These are phyloP conservation scores for Aechmea fasciata DNA, from an alignment of 176 grass and related monocot species.

Conservation along the genomic window DNA sequence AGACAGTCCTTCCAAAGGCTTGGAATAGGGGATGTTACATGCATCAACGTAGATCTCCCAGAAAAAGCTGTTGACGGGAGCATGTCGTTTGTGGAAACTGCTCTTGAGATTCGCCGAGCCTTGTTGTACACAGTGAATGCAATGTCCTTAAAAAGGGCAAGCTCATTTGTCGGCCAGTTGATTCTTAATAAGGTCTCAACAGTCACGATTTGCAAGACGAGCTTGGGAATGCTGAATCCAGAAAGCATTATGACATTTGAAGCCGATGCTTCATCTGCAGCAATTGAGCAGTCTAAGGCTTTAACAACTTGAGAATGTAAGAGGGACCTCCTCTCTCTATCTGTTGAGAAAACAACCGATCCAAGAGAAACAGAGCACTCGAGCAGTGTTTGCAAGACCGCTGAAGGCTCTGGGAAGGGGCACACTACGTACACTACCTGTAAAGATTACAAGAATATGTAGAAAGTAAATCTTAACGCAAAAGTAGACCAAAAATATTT, in stretches of 20 bases:
- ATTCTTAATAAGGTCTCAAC: constrained; percentile 69
- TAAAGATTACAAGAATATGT: constrained; percentile 9
- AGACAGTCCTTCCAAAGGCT: constrained; percentile 89
- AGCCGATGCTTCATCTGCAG: constrained; percentile 58
- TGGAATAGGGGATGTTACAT: constrained; percentile 56
- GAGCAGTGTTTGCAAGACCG: constrained; percentile 72
- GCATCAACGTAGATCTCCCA: constrained; percentile 72
- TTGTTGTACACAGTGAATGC: constrained; percentile 97
- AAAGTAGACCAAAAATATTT: constrained; percentile 19
- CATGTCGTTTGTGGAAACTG: constrained; percentile 48
- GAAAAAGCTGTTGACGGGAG: constrained; percentile 66
- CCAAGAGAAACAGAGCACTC: constrained; percentile 86
- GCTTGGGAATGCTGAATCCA: constrained; percentile 83
- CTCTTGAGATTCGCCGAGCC: constrained; percentile 56
- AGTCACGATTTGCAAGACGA: constrained; percentile 90
- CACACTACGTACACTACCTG: constrained; percentile 95
- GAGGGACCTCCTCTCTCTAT: constrained; percentile 64
- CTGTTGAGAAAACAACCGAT: constrained; percentile 48
- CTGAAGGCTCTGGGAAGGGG: constrained; percentile 77
- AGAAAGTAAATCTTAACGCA: background rate
- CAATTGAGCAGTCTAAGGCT: constrained; percentile 46
- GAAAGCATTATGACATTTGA: constrained; percentile 93
- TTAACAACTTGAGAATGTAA: constrained; percentile 60
- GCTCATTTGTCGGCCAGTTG: constrained; percentile 72
- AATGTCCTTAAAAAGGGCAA: constrained; percentile 86